Base-by-base conservation (phyloP, 805 yeast genomes). In the Candida schatavii region DNA sequence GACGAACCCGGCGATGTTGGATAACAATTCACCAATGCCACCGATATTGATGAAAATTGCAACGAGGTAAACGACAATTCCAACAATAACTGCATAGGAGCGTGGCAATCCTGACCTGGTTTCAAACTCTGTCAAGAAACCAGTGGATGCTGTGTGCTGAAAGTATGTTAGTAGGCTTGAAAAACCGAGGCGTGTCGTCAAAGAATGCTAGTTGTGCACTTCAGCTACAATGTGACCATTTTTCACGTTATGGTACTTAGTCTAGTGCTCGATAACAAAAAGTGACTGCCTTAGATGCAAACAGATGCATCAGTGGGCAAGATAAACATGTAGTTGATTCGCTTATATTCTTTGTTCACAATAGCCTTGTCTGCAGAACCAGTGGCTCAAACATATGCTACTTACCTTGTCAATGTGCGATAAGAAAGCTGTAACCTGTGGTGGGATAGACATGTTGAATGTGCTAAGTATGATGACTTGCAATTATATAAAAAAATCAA, bases 11-110 rank as follows among this genome's bases (percentile, higher is more conserved):
- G 95, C 95, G 55, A 91, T 68, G 73, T 93, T 93, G 50, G 97
- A 85, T 52, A 93, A 76, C 56, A 93, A 80, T 71, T 90, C 95
- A 47, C 99, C 99, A 56, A 93, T 73, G 22, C 97, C 98, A 48
- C 96, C 98, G 53, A 90, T 71, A 69, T 93, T 95, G 57, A 90
- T 70, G 68, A 91, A 88, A 45, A 90, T 81, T 55, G 91, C 62
- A 32, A 90, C 66, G 50, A 90, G 72, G 70, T 93, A 93, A 37
- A 80, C 57, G 4, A 64, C 81, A 27, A 70, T 82, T 21, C 75
- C 73, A 20, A 82, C 91, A 42, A 85, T 64, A 17, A 83, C 85
- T 30, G 87, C 85, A 59, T 91, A 93, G 2, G 96, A 83, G 75
- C 90, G 85, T 61, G 98, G 97, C 52, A 70, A 65, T 1, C 75